Evolutionary conservation across 257 asterid species (phyloP), one percentile per base, ranked within the genome.

Genomic region (Anisodus tanguticus): DNA sequence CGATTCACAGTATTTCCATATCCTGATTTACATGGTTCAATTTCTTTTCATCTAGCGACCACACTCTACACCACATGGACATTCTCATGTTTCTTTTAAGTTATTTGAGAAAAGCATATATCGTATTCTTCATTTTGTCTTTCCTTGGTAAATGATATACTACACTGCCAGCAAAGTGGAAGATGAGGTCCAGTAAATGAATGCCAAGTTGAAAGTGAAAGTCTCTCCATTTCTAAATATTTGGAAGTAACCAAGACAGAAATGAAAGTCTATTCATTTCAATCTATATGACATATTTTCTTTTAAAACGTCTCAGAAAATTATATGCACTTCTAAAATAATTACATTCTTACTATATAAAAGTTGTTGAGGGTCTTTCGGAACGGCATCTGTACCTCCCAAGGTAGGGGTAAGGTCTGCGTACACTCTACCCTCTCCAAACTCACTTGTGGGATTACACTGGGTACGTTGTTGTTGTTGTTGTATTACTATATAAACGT

Each of bases 181-280:
- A 77, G 81, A 77, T 53, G 82, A 77, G 82, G 62, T 77, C 82
- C 64, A 77, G 13, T 54, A 53, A 45, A 53, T 77, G 12, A 54
- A 51, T 77, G 64, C 64, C 15, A 51, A 76, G 63, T 55, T 8
- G 49, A 77, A 15, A 53, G 13, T 53, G 64, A 59, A 51, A 51
- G 26, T 76, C 39, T 49, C 60, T 49, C 81, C 81, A 12, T 67
- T 16, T 53, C 63, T 68, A 8, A 16, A 43, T 81, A 62, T 6
- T 68, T 59, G 60, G 31, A 43, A 57, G 62, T 15, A 11, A 74
- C 43, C 43, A 74, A 74, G 62, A 6, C 17, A 17, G 49, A 22
- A 22, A 49, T 51, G 62, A 0, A 70, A 22, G 45, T 49, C 82
- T 77, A 8, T 53, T 53, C 45, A 53, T 77, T 53, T 77, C 39